Evolutionary conservation across 2,329 filamentous ascomycete species (phyloP), one percentile per base, ranked within the genome.

Genomic region (Scleromitrula shiraiana): DNA sequence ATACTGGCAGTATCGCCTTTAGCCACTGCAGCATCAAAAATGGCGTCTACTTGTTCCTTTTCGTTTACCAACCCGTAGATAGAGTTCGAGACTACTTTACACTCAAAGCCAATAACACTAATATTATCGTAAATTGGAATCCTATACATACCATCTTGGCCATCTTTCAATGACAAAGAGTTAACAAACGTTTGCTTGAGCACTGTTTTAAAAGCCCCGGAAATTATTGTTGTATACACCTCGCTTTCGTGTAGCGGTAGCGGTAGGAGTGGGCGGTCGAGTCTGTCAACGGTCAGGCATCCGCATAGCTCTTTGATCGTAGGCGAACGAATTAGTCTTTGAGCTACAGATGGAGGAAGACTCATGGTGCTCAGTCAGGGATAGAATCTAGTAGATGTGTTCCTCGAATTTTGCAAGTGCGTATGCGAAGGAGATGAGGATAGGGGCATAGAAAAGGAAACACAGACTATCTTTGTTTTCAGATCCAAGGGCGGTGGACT

Each of bases 91-190:
- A 75, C 80, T 41, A 88, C 71, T n/a, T 70, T 75, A 64, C 83
- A 87, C 5, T 70, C 75, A 54, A 88, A 89, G 3, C 69, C 73
- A 8, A 83, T 80, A 1, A 89, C 79, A 7, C 78, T 82, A 12
- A 85, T 80, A 7, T 83, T 83, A 58, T 87, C 82, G 53, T 83
- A 85, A 0, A 89, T 70, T 0, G 85, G 85, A 53, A 89, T 88
- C 0, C 73, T 73, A 61, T 89, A 89, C 10, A 71, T 68, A n/a
- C 80, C 72, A 59, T 86, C 68, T 8, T 69, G 59, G 50, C 82
- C 73, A 38, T 17, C 36, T 10, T 67, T 61, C 2, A 62, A 57
- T 1, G 57, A 44, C 2, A 70, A 69, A 0, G 78, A 73, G 53
- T 86, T 87, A 56, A 70, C 62, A 56, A 85, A 88, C 0, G 69